Base-by-base conservation (phyloP, 202 grass and related monocot species). In the Carex arenaria region DNA sequence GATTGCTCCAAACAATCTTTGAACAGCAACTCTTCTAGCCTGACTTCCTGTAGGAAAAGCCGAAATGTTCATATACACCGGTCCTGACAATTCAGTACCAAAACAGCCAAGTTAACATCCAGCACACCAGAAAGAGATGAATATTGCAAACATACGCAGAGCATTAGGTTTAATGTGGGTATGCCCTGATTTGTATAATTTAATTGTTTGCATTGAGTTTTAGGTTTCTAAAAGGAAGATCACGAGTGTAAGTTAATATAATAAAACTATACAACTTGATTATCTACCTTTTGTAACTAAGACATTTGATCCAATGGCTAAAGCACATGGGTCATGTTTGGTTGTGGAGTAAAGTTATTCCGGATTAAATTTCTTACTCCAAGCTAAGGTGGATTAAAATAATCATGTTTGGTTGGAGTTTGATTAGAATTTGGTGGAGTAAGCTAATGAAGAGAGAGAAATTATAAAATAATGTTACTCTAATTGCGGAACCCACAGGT, bases 1-100 rank as follows among this genome's bases (percentile, higher is more conserved):
- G 54, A 96, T 90, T 88, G 96, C 96, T 82, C 88, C 87, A 73
- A 99, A 96, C 66, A 95, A 75, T 13, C 74, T 81, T 89, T 91
- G 89, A 42, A 99, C 93, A 90, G 85, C 91, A 89, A 93, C 76
- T 61, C 89, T 99, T 88, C 89, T 79, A 53, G 94, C 88, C 68
- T 90, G 87, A 86, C 93, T 88, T 86, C 89, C 85, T 82, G 93
- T 87, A 30, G 91, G 93, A 75, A 99, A 95, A 72, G 91, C 93
- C 85, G 86, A 86, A 72, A 90, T 36, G 61, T 98, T 85, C 93
- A 96, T 96, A 81, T 91, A 85, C 28, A 96, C 87, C 34, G 93
- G 96, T 30, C 96, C 96, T 98, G 91, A 72, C 89, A 88, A 5
- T 84, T 82, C 77, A 82, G 28, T 11, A 87, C 55, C 91, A 89